Evolutionary conservation across 2,329 filamentous ascomycete species (phyloP), one percentile per base, ranked within the genome.

Genomic region (Diaporthe australafricana): DNA sequence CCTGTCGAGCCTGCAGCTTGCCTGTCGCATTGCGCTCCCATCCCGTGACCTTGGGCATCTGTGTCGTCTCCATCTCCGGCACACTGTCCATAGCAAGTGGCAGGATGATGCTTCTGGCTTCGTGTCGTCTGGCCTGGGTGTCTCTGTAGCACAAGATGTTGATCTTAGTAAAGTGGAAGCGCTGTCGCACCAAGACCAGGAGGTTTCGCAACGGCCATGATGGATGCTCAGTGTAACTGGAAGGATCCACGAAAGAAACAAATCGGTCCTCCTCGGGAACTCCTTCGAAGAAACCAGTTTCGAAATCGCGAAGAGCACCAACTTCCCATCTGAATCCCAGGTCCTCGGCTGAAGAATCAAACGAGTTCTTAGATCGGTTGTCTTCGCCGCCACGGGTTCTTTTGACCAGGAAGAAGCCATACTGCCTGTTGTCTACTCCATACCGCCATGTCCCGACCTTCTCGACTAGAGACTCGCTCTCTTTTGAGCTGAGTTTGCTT

Each of bases 391-490:
- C 81, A 1, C 85, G 86, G 32, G 92, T 84, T 77, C 92, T 94
- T 83, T 97, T 98, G 9, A 92, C 95, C n/a, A 99, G 85, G 81
- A 99, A 99, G 83, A 98, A 99, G 12, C 96, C 96, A 80, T 96
- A 92, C 81, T 99, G 94, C 63, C 94, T 89, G 45, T 89, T 87
- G 81, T 98, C 95, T 20, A 93, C 91, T 40, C 89, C 88, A 78
- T 96, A 96, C 74, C 91, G 90, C 95, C 95, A 99, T 1, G 94
- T 96, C 74, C 95, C 93, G 27, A 98, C 91, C 20, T 89, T 88
- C 71, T 98, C 95, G 16, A 95, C 94, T 40, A 99, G 87, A 8
- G 90, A 88, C 2, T 91, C 92, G 71, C 92, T 96, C 81, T 98
- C 96, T 74, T 88, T 85, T 2, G 88, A 79, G 3, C 86, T 89